phyloP scores from a whole-genome alignment of 2,329 filamentous ascomycete species.

The Bertia moriformis region DNA sequence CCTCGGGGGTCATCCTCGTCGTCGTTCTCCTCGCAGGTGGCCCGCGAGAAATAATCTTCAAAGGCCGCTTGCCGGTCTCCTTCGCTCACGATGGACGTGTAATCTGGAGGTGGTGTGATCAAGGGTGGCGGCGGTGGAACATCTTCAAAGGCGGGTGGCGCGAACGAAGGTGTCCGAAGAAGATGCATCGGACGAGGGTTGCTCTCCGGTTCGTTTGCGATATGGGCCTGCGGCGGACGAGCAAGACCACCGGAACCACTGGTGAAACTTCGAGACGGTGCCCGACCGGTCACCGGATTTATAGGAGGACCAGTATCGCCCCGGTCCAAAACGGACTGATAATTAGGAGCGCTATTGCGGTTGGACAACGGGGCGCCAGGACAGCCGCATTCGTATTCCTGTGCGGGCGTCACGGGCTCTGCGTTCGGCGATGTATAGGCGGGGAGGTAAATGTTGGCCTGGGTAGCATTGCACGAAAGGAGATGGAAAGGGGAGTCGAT shows the following conservation, averaged over 20 bases:
- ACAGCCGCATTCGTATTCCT: constrained; percentile 43
- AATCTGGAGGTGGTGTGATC: constrained; percentile 55
- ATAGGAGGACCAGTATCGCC: constrained; percentile 4
- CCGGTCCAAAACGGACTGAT: neutral
- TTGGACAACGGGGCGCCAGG: constrained; percentile 34
- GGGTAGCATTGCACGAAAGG: constrained; percentile 57
- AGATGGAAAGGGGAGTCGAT: constrained; percentile 67
- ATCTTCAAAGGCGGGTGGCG: constrained; percentile 57
- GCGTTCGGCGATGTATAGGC: constrained; percentile 45
- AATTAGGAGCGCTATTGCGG: constrained; percentile 7
- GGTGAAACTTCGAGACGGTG: constrained; percentile 11
- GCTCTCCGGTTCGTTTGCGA: constrained; percentile 22
- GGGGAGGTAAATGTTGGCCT: constrained; percentile 55
- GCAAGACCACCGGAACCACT: constrained; percentile 19
- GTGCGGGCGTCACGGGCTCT: constrained; percentile 19
- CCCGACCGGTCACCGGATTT: neutral
- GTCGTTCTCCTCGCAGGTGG: constrained; percentile 35
- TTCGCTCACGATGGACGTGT: constrained; percentile 44
- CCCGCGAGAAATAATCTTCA: constrained; percentile 55
- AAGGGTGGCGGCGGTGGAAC: constrained; percentile 54
- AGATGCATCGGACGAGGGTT: constrained; percentile 51
- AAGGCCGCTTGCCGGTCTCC: constrained; percentile 32
- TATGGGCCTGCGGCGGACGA: constrained; percentile 31
- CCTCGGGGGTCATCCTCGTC: constrained; percentile 9
- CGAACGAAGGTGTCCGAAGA: constrained; percentile 52